phyloP scores from a whole-genome alignment of 306 rosid species.

The Arachis hypogaea region DNA sequence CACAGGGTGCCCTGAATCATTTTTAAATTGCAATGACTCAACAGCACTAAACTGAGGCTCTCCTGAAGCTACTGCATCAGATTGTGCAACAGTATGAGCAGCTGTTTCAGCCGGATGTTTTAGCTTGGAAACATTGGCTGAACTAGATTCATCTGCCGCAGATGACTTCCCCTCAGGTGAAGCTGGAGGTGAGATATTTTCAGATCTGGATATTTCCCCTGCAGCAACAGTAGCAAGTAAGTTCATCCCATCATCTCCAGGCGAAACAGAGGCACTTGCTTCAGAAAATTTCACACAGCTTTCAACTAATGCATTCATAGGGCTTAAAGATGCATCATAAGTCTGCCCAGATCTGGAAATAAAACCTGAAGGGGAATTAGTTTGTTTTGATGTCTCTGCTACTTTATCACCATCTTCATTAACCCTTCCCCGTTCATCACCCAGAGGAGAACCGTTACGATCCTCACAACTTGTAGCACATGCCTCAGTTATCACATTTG shows the following conservation, averaged over 20 bases:
- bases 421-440: constrained; percentile 53
- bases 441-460: constrained; percentile 52
- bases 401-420: constrained; percentile 51
- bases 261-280: constrained; percentile 56
- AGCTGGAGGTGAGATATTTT: constrained; percentile 53
- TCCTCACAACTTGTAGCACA: constrained; percentile 65
- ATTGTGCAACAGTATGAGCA: constrained; percentile 35
- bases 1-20: constrained; percentile 32
- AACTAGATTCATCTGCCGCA: constrained; percentile 47
- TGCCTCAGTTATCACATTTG: constrained; percentile 56
- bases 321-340: constrained; percentile 70
- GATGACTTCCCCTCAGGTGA: constrained; percentile 62
- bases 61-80: constrained; percentile 40
- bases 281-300: constrained; percentile 82
- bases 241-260: constrained; percentile 85
- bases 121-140: constrained; percentile 51
- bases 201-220: constrained; percentile 78
- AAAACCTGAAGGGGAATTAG: constrained; percentile 52
- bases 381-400: constrained; percentile 51
- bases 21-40: constrained; percentile 36
- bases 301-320: constrained; percentile 82
- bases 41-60: constrained; percentile 34
- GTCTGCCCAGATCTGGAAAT: constrained; percentile 58
- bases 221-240: constrained; percentile 90
- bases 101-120: constrained; percentile 46